A percentile compares a stretch with the other conserved stretches of the same genome.
phyloP scores from a whole-genome alignment of 1,284 basidiomycete species.

The Sporisorium graminicola region DNA sequence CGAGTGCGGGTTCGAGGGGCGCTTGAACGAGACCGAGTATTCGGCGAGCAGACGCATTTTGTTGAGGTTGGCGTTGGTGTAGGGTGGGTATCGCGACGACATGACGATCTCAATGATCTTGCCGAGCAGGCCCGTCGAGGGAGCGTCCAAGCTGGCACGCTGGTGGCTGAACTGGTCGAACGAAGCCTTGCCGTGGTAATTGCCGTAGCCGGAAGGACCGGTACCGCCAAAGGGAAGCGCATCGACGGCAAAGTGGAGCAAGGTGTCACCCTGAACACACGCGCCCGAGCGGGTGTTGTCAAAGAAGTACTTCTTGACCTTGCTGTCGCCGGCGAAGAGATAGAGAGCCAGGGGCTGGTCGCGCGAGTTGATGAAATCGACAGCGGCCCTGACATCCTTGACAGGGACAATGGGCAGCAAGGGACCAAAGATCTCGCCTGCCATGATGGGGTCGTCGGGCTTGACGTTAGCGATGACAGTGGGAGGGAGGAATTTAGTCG shows the following conservation, averaged over 20 bases:
- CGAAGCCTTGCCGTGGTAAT: conserved; percentile 72
- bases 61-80: conserved; percentile 56
- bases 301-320: conserved; percentile 75
- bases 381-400: conserved; percentile 68
- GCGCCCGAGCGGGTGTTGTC: conserved; percentile 61
- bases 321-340: conserved; percentile 77
- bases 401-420: conserved; percentile 83
- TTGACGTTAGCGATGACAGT: conserved; percentile 77
- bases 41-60: conserved; percentile 51
- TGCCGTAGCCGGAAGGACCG: conserved; percentile 72
- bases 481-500: conserved; percentile 76
- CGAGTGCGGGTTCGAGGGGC: conserved; percentile 59
- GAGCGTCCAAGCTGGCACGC: conserved; percentile 72
- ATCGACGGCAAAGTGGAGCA: conserved; percentile 73
- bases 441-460: conserved; percentile 74
- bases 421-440: conserved; percentile 82
- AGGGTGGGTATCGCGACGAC: conserved; percentile 70
- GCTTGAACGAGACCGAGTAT: conserved; percentile 45
- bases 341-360: conserved; percentile 84
- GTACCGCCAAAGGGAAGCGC: conserved; percentile 74
- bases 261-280: conserved; percentile 52
- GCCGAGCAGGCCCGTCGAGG: conserved; percentile 68
- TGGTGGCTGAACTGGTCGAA: conserved; percentile 74
- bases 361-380: conserved; percentile 70
- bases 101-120: conserved; percentile 68